phyloP scores from a whole-genome alignment of 805 yeast genomes.

The Saturnispora halmiae region DNA sequence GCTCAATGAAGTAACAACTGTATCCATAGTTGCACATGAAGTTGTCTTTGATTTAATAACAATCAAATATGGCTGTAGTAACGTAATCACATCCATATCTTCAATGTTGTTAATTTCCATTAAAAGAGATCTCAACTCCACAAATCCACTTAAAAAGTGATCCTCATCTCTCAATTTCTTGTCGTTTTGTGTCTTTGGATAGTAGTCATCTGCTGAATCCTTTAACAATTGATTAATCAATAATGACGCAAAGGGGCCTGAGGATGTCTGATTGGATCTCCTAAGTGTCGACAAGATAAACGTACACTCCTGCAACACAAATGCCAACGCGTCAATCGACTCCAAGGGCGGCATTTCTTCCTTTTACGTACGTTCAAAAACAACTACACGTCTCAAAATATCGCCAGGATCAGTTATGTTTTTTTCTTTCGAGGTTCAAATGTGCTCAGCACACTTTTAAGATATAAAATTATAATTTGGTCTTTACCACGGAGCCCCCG shows the following conservation, averaged over 20 bases:
- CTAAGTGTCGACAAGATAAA: slow-evolving; percentile 83
- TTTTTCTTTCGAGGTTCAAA: not conserved
- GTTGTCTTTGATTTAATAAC: slow-evolving; percentile 78
- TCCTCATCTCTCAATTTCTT: slow-evolving; percentile 30
- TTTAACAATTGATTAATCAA: slow-evolving; percentile 45
- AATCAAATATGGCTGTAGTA: slow-evolving; percentile 79
- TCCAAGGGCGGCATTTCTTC: slow-evolving; percentile 6
- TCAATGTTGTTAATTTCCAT: slow-evolving; percentile 43
- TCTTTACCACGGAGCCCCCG: slow-evolving; percentile 5
- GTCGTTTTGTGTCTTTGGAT: slow-evolving; percentile 18
- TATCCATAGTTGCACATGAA: slow-evolving; percentile 74
- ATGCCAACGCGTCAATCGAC: slow-evolving; percentile 68
- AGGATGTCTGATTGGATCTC: slow-evolving; percentile 59
- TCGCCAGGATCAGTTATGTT: not conserved
- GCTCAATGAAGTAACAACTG: slow-evolving; percentile 67
- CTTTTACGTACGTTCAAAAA: not conserved
- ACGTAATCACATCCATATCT: slow-evolving; percentile 58
- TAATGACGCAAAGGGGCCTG: slow-evolving; percentile 73
- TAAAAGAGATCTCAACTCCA: slow-evolving; percentile 67
- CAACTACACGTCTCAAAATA: slow-evolving; percentile 3
- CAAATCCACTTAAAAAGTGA: slow-evolving; percentile 69
- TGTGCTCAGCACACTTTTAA: slow-evolving; percentile 1
- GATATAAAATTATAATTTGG: not conserved
- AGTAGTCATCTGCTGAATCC: slow-evolving; percentile 24
- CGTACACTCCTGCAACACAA: slow-evolving; percentile 83